A percentile compares a stretch with the other conserved stretches of the same genome.
Evolutionary conservation across 1,284 basidiomycete genomes (phyloP).

Genomic region (Cyathus olla): DNA sequence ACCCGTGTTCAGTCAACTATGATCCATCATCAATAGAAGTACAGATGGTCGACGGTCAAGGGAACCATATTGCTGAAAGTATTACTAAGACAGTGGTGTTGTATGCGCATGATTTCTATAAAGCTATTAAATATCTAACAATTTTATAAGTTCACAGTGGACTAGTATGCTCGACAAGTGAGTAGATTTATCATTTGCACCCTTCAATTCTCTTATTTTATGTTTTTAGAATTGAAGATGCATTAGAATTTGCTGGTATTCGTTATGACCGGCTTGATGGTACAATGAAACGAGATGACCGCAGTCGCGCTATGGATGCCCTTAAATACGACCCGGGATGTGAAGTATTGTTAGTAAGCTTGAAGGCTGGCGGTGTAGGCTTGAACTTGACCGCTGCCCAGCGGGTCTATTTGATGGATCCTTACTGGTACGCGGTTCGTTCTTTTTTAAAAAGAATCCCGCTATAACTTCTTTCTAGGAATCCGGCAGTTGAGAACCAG

Average conservation of each 20-base stretch:
- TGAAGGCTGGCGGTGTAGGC: slow-evolving; percentile 97
- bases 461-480: slow-evolving; percentile 61
- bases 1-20: slow-evolving; percentile 89
- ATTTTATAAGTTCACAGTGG: slow-evolving; percentile 85
- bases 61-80: slow-evolving; percentile 76
- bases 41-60: slow-evolving; percentile 80
- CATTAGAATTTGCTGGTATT: slow-evolving; percentile 84
- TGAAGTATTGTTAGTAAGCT: slow-evolving; percentile 94
- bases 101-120: slow-evolving; percentile 58
- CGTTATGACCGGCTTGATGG: slow-evolving; percentile 94
- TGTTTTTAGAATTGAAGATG: slow-evolving; percentile 84
- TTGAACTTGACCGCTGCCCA: slow-evolving; percentile 94
- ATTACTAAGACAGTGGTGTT: slow-evolving; percentile 92
- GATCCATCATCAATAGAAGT: slow-evolving; percentile 78
- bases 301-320: slow-evolving; percentile 90
- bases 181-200: slow-evolving; percentile 18
- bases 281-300: slow-evolving; percentile 95
- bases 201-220: slow-evolving; percentile 5
- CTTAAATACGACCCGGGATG: slow-evolving; percentile 87
- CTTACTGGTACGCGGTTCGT: slow-evolving; percentile 79
- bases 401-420: slow-evolving; percentile 95
- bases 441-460: neutral
- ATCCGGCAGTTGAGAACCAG: slow-evolving; percentile 97
- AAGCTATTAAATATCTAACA: slow-evolving; percentile 8
- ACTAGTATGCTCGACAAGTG: slow-evolving; percentile 95